Base-by-base conservation (phyloP, 352 stramenopile species). In the Phytophthora foliorum region DNA sequence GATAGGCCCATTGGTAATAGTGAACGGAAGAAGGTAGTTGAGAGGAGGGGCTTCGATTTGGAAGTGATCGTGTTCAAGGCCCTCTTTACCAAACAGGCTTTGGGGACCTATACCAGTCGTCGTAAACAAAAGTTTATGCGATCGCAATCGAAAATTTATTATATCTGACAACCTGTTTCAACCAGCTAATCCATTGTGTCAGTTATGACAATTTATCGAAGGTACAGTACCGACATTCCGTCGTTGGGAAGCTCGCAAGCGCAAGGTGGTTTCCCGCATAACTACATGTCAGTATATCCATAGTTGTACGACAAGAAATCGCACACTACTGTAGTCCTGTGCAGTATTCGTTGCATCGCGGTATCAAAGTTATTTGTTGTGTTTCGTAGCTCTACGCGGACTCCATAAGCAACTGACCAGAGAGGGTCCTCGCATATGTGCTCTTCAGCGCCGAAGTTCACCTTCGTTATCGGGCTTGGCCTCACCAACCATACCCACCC, bases 141-240 rank as follows among this genome's bases (percentile, higher is more conserved):
- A 22, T n/a, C 39, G 42, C 36, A 62, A 46, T 54, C 19, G 6
- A n/a, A 25, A 6, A 24, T 3, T 5, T 46, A 29, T 19, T 42
- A 41, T 44, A n/a, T 42, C 49, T 56, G 4, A 6, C 27, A 56
- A 42, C n/a, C n/a, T n/a, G n/a, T n/a, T n/a, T n/a, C n/a, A n/a
- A n/a, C n/a, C 1, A 55, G 8, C 2, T 16, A 48, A 38, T 39
- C 2, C 4, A 17, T 22, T 21, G 41, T 53, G 16, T 41, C n/a
- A 8, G 41, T 29, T 53, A 53, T 53, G 36, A 62, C 55, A 62
- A n/a, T 1, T 19, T 46, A 29, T 54, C 19, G 17, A 52, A 14
- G 10, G 24, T 25, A 11, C 21, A 21, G 49, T 46, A 55, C 57
- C 31, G 32, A 27, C 57, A 57, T 57, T 57, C 46, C 45, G 57